Percentiles rank a stretch among this genome's conserved stretches.
Evolutionary conservation across 129 eudicot genomes (phyloP).

Genomic region (Lonicera japonica): DNA sequence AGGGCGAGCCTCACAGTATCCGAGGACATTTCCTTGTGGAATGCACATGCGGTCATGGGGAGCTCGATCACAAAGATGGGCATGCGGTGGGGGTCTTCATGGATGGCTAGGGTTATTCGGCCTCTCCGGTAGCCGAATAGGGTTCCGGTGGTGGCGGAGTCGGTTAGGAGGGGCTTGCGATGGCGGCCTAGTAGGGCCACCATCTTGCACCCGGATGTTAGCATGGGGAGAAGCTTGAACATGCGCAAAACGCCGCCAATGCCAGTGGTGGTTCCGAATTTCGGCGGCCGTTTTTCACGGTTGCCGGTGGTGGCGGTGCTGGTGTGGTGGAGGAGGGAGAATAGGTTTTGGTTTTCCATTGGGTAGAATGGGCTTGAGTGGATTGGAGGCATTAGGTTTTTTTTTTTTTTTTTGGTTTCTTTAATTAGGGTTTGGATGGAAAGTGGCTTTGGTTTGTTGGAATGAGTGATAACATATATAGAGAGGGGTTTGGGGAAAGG

Average conservation of each 20-base stretch:
- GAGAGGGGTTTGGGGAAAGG: background rate
- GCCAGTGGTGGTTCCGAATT: slow-evolving; percentile 17
- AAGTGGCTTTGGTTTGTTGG: slow-evolving; percentile 8
- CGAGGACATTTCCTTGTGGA: slow-evolving; percentile 69
- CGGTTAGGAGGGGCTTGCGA: slow-evolving; percentile 39
- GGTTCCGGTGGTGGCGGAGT: slow-evolving; percentile 61
- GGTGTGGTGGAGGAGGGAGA: slow-evolving; percentile 51
- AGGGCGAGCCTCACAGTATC: slow-evolving; percentile 57
- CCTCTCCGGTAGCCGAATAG: slow-evolving; percentile 77
- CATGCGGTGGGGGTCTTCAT: slow-evolving; percentile 68
- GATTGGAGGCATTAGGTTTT: slow-evolving; percentile 39
- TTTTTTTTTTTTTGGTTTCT: too few species aligned
- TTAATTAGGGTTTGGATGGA: background rate
- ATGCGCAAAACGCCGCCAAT: slow-evolving; percentile 59
- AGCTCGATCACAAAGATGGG: slow-evolving; percentile 71
- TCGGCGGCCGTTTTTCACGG: slow-evolving; percentile 39
- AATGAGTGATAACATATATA: background rate
- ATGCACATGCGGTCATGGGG: slow-evolving; percentile 48
- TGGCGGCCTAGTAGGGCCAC: slow-evolving; percentile 61
- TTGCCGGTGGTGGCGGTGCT: background rate
- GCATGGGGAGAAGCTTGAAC: slow-evolving; percentile 88
- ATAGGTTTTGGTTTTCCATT: slow-evolving; percentile 51
- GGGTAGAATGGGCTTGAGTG: slow-evolving; percentile 50
- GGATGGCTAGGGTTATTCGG: slow-evolving; percentile 60
- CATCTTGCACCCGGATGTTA: slow-evolving; percentile 84